A percentile compares a stretch with the other conserved stretches of the same genome.
These are phyloP conservation scores for Psophocarpus tetragonolobus DNA, from an alignment of 306 rosid genomes.

Conservation along the genomic window DNA sequence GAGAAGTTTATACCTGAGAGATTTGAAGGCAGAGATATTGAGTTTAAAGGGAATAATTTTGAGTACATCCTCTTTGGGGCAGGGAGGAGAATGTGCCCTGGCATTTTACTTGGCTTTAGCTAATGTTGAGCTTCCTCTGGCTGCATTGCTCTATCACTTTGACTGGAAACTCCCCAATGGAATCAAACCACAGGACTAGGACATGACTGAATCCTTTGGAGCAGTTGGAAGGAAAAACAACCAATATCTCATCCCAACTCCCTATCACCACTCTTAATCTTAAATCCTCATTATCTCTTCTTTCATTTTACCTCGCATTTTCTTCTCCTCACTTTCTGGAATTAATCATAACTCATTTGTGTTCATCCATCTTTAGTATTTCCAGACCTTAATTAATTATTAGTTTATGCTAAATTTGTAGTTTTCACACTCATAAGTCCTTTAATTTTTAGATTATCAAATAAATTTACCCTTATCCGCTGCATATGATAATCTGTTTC, in stretches of 20 bases:
- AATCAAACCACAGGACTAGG: conserved; percentile 34
- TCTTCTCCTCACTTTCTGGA: too few relatives aligned
- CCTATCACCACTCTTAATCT: not conserved
- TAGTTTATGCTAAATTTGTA: too few relatives aligned
- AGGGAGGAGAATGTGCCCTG: conserved; percentile 42
- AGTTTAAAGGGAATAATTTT: conserved; percentile 26
- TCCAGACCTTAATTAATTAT: too few relatives aligned
- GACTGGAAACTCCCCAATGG: conserved; percentile 41
- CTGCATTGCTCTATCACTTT: conserved; percentile 34
- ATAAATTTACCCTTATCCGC: too few relatives aligned
- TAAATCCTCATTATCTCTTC: too few relatives aligned
- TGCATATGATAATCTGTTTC: too few relatives aligned
- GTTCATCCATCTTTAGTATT: too few relatives aligned
- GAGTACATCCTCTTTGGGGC: conserved; percentile 43
- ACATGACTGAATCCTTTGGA: conserved; percentile 41
- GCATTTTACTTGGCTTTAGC: conserved; percentile 28
- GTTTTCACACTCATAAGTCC: too few relatives aligned
- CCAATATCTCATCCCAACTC: conserved; percentile 32
- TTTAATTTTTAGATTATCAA: too few relatives aligned
- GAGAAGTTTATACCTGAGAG: conserved; percentile 47
- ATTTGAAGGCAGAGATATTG: not conserved
- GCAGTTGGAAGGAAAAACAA: conserved; percentile 20
- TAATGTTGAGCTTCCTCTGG: conserved; percentile 34
- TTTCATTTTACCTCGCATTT: too few relatives aligned
- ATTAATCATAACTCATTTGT: too few relatives aligned